These are phyloP conservation scores for Fusarium denticulatum DNA, from an alignment of 2,329 filamentous ascomycete species.

Conservation along the genomic window DNA sequence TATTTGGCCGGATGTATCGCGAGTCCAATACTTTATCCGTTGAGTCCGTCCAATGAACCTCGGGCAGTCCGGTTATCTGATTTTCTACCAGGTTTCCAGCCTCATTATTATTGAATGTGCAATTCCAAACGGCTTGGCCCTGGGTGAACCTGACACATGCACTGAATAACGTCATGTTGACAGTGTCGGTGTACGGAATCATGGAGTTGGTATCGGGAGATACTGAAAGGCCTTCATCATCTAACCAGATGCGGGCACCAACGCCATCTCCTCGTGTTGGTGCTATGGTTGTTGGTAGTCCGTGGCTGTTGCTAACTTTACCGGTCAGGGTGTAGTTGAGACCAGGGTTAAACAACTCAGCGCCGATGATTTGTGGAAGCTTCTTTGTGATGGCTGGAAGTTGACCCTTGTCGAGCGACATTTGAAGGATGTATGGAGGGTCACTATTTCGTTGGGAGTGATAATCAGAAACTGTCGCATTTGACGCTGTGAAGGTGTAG, in stretches of 20 bases:
- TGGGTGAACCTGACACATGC: too few relatives aligned
- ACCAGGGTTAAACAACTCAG: slow-evolving; percentile 9
- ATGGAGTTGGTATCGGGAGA: slow-evolving; percentile 6
- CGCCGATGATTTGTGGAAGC: slow-evolving; percentile 5
- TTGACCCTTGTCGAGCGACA: neutral
- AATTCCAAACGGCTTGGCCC: too few relatives aligned
- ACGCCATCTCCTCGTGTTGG: neutral
- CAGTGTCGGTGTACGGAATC: too few relatives aligned
- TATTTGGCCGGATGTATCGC: too few relatives aligned
- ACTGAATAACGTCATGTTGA: too few relatives aligned
- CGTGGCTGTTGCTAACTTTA: neutral
- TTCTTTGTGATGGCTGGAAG: neutral
- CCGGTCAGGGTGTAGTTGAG: slow-evolving; percentile 32
- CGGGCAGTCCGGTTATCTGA: too few relatives aligned
- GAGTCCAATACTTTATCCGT: too few relatives aligned
- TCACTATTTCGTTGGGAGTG: neutral
- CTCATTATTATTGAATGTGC: too few relatives aligned
- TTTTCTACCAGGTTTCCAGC: too few relatives aligned
- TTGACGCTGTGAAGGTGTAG: slow-evolving; percentile 13
- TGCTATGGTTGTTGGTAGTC: neutral
- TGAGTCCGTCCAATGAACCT: too few relatives aligned
- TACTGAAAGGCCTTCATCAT: slow-evolving; percentile 13
- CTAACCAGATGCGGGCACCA: slow-evolving; percentile 30
- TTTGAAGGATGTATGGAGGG: slow-evolving; percentile 24
- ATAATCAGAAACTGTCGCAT: slow-evolving; percentile 10